These are phyloP conservation scores for Dioscorea zingiberensis DNA, from an alignment of 106 monocot species.

Conservation along the genomic window DNA sequence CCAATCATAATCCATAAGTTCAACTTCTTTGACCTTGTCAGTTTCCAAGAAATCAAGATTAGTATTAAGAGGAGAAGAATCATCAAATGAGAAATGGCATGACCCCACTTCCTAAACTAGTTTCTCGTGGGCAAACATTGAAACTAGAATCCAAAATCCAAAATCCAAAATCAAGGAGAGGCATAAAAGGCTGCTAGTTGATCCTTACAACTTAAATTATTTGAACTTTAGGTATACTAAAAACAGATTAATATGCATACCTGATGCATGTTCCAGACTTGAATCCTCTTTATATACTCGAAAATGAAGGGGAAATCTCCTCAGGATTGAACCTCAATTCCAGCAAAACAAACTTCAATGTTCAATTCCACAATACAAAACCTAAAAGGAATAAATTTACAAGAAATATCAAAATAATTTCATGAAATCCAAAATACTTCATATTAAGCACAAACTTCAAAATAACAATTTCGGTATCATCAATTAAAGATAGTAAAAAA, in stretches of 20 bases:
- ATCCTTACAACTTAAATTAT: no score
- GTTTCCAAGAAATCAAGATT: slow-evolving; percentile 13
- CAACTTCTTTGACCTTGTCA: slow-evolving; percentile 13
- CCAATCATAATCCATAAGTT: slow-evolving; percentile 28
- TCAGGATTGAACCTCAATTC: neutral
- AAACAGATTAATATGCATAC: slow-evolving; percentile 1
- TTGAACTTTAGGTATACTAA: no score
- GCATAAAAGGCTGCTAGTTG: neutral
- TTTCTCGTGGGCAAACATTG: neutral
- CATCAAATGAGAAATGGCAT: slow-evolving; percentile 11
- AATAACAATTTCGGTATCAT: neutral
- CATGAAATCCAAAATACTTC: no score
- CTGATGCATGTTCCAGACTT: slow-evolving; percentile 9
- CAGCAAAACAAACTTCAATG: neutral
- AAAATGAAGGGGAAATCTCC: slow-evolving; percentile 15
- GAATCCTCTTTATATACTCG: slow-evolving; percentile 7
- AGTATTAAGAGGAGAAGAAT: slow-evolving; percentile 3
- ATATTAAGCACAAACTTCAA: neutral
- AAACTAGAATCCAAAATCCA: neutral
- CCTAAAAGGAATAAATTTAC: no score
- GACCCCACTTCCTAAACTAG: neutral
- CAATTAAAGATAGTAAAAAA: no score
- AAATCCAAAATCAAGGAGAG: neutral
- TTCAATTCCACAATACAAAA: neutral
- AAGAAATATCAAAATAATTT: no score